Conservation (phyloP, 768 basidiomycete genomes). For the Suillus decipiens region DNA sequence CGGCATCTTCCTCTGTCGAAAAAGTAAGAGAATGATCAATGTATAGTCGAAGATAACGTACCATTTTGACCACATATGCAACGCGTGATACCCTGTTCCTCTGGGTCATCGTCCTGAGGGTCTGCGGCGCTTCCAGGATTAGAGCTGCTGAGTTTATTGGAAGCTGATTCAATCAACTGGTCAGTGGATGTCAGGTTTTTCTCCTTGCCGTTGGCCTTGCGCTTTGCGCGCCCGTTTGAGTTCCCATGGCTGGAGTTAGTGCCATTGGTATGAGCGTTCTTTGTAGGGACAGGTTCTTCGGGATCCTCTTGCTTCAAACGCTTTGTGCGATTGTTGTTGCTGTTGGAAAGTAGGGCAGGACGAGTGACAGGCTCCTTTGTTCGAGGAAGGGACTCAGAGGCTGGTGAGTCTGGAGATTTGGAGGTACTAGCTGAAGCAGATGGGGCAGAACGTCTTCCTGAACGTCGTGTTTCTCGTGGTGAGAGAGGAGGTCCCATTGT, state of each 20-base stretch:
- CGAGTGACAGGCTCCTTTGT: constrained; percentile 43
- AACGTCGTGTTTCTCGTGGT: constrained; percentile 76
- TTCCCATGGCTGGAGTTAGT: constrained; percentile 29
- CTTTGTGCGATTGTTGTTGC: constrained; percentile 48
- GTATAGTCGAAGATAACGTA: constrained; percentile 37
- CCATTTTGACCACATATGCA: constrained; percentile 85
- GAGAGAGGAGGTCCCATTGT: constrained; percentile 79
- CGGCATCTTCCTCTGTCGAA: constrained; percentile 67
- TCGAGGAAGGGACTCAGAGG: constrained; percentile 47
- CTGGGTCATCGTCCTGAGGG: constrained; percentile 47
- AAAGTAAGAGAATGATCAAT: constrained; percentile 24
- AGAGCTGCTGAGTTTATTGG: constrained; percentile 30
- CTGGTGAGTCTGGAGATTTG: constrained; percentile 73
- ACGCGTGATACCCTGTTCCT: constrained; percentile 64
- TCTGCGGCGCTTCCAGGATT: constrained; percentile 36
- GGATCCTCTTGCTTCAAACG: constrained; percentile 74
- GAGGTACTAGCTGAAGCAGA: constrained; percentile 67
- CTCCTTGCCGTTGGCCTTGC: constrained; percentile 70
- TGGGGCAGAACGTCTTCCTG: constrained; percentile 70
- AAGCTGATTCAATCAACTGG: constrained; percentile 29
- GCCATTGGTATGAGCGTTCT: constrained; percentile 41
- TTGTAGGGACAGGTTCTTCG: constrained; percentile 56
- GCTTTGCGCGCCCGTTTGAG: constrained; percentile 50
- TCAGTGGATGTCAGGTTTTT: constrained; percentile 37
- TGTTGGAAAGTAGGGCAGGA: constrained; percentile 40